These are phyloP conservation scores for Triticum urartu DNA, from an alignment of 176 grass and related monocot species.

Conservation along the genomic window DNA sequence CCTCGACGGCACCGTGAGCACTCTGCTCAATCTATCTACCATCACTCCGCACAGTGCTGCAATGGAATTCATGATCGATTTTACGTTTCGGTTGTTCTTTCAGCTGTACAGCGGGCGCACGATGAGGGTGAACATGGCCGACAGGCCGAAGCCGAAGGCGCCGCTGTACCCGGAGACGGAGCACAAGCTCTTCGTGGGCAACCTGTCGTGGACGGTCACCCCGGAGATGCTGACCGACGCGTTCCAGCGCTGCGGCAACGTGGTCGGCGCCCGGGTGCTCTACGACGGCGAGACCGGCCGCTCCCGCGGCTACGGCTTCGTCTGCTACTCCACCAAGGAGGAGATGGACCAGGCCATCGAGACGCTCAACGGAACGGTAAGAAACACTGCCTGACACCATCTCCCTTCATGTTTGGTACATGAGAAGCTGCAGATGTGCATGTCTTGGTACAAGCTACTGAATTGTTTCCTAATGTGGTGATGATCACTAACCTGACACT, in stretches of 20 bases:
- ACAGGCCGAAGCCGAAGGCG: slow-evolving; percentile 64
- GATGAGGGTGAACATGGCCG: slow-evolving; percentile 89
- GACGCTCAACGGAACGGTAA: slow-evolving; percentile 59
- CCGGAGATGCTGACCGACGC: slow-evolving; percentile 57
- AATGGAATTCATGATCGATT: neutral
- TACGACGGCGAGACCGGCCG: slow-evolving; percentile 80
- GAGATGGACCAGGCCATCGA: slow-evolving; percentile 84
- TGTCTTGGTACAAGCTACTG: no score
- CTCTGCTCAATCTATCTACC: neutral
- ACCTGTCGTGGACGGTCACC: slow-evolving; percentile 83
- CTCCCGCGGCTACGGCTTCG: slow-evolving; percentile 80
- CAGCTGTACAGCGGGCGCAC: slow-evolving; percentile 76
- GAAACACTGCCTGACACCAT: no score
- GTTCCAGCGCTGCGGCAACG: slow-evolving; percentile 64
- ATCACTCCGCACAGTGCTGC: neutral
- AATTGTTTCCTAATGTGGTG: no score
- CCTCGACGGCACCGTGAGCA: slow-evolving; percentile 76
- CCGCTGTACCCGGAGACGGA: slow-evolving; percentile 78
- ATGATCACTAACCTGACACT: neutral
- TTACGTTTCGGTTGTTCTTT: neutral
- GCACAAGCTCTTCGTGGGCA: slow-evolving; percentile 88
- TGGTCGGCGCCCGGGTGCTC: slow-evolving; percentile 75
- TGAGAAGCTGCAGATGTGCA: neutral
- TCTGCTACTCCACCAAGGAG: slow-evolving; percentile 81
- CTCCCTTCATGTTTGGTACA: neutral